Base-by-base conservation (phyloP, 2,329 filamentous ascomycete genomes). In the Curvularia spicifera region DNA sequence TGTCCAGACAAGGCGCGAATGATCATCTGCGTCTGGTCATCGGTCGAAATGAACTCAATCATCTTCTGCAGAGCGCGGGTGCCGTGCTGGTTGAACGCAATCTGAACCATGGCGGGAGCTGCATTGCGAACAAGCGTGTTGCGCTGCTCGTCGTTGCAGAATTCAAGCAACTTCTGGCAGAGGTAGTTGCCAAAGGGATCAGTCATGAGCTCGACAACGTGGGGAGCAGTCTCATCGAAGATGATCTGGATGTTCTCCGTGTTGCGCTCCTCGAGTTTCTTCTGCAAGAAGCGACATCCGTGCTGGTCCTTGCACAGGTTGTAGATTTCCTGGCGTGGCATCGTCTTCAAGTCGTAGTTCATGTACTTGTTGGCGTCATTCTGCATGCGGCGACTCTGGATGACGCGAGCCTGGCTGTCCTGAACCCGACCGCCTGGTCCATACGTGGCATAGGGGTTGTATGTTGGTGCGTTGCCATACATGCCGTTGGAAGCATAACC, bases 121-220 rank as follows among this genome's bases (percentile, higher is more conserved):
- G 95, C 93, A 69, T 96, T 97, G 78, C 93, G 88, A 69, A 99
- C 96, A 62, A 99, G 86, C 43, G 89, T 87, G 53, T 94, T 98
- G 66, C 95, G 92, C 82, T 99, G 94, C 51, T 97, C 91, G 72
- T 98, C 91, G 75, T 91, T 96, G 80, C 92, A 94, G 78, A 89
- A 96, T 80, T 99, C 95, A 31, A 99, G 86, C 62, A 99, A 83
- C 85, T 98, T 99, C 83, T 99, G 95, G 83, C 94, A 98, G 67
- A 99, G 88, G 79, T 99, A 99, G 83, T 99, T 99, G 76, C 95
- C 95, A 78, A 99, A 99, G 9, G 95, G 94, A 79, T 99, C 84
- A 60, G 93, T 97, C 95, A 99, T 99, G 65, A 99, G 84, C 81
- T 99, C 95, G 63, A 96, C 89, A 68, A 99, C 93, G 76, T 98